A percentile compares a stretch with the other conserved stretches of the same genome.
These are phyloP conservation scores for Saturnispora bothae DNA, from an alignment of 805 yeast species.

Conservation along the genomic window DNA sequence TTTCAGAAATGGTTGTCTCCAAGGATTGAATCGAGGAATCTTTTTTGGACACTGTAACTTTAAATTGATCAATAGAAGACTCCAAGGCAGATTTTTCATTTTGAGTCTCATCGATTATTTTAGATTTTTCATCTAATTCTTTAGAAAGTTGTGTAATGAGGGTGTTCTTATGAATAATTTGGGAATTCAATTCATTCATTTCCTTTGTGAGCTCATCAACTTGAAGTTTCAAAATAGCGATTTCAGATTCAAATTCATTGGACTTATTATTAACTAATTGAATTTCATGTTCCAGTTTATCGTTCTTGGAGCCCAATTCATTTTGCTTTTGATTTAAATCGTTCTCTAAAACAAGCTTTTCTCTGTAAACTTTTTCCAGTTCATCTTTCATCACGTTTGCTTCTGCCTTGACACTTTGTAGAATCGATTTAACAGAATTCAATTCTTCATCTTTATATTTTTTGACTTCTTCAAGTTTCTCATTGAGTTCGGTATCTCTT, in stretches of 20 bases:
- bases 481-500: conserved; percentile 26
- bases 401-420: conserved; percentile 6
- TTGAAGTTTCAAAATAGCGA: conserved; percentile 7
- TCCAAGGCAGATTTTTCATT: not conserved
- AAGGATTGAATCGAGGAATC: not conserved
- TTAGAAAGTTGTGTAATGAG: not conserved
- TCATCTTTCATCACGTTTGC: conserved; percentile 7
- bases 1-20: not conserved
- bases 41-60: not conserved
- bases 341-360: conserved; percentile 2
- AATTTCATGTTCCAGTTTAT: not conserved
- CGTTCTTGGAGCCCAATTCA: not conserved
- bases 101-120: not conserved
- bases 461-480: conserved; percentile 15
- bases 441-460: not conserved
- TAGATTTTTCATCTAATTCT: not conserved
- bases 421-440: conserved; percentile 4
- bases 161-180: not conserved
- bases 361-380: not conserved
- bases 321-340: conserved; percentile 1
- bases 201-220: conserved; percentile 6
- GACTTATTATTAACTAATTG: conserved; percentile 3
- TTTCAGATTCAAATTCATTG: conserved; percentile 2
- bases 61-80: not conserved
- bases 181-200: conserved; percentile 3